phyloP scores from a whole-genome alignment of 2,329 filamentous ascomycete species.

The Cladophialophora immunda region DNA sequence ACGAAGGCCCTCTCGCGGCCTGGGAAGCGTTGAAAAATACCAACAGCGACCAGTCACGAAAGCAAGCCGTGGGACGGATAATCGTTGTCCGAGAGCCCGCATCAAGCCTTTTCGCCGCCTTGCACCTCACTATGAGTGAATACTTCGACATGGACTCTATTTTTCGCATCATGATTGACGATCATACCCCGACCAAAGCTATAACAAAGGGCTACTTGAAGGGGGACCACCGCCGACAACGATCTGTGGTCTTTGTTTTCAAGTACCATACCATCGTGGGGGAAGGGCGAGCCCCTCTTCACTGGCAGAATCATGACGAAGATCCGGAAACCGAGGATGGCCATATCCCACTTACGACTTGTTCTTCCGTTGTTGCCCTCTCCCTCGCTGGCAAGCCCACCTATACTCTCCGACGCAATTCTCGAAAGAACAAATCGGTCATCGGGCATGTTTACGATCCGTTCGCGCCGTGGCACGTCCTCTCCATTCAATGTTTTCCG shows the following conservation, averaged over 20 bases:
- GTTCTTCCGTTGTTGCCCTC: conserved; percentile 67
- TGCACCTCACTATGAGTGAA: conserved; percentile 66
- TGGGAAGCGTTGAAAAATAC: conserved; percentile 49
- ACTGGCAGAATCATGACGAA: conserved; percentile 67
- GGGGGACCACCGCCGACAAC: conserved; percentile 57
- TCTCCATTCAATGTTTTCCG: conserved; percentile 67
- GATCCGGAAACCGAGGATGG: conserved; percentile 49
- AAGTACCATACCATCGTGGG: conserved; percentile 71
- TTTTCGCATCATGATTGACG: conserved; percentile 62
- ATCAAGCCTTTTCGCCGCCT: conserved; percentile 66
- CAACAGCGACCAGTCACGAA: conserved; percentile 46
- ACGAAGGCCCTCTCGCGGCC: conserved; percentile 47
- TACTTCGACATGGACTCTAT: conserved; percentile 71
- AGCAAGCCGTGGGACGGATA: conserved; percentile 65
- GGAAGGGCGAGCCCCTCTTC: conserved; percentile 63
- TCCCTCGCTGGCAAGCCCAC: conserved; percentile 63
- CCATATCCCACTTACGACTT: conserved; percentile 68
- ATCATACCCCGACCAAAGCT: conserved; percentile 48
- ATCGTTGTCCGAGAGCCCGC: conserved; percentile 69
- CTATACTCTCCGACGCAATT: conserved; percentile 59
- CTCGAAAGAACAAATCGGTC: conserved; percentile 57
- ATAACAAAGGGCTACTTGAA: conserved; percentile 62
- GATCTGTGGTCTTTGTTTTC: conserved; percentile 69
- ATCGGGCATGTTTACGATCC: conserved; percentile 66
- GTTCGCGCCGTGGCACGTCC: conserved; percentile 68